phyloP scores from a whole-genome alignment of 2,329 filamentous ascomycete genomes.

The Beauveria rudraprayagi region DNA sequence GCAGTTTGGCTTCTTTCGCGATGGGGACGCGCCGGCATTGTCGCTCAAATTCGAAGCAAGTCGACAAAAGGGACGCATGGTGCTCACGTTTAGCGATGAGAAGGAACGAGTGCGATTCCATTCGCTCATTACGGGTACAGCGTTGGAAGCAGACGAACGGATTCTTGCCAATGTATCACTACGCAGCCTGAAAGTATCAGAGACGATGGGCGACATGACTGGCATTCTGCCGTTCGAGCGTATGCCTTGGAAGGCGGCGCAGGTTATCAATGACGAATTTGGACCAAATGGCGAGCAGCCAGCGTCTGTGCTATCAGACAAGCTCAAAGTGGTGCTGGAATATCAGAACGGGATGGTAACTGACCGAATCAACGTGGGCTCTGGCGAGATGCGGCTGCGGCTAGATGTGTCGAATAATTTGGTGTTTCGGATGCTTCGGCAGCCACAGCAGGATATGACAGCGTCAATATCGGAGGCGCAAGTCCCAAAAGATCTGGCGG shows the following conservation, averaged over 20 bases:
- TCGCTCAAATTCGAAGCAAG: slow-evolving; percentile 63
- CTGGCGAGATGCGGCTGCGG: slow-evolving; percentile 62
- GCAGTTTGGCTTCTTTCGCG: slow-evolving; percentile 68
- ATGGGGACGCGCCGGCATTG: slow-evolving; percentile 60
- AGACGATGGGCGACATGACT: slow-evolving; percentile 42
- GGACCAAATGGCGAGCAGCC: slow-evolving; percentile 50
- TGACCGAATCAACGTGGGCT: slow-evolving; percentile 74
- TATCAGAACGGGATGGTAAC: slow-evolving; percentile 71
- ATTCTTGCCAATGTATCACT: slow-evolving; percentile 64
- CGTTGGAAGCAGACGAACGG: slow-evolving; percentile 58
- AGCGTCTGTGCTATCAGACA: slow-evolving; percentile 67
- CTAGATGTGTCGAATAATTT: slow-evolving; percentile 55
- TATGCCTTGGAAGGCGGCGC: slow-evolving; percentile 57
- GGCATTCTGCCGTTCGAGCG: slow-evolving; percentile 42
- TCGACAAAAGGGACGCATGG: slow-evolving; percentile 59
- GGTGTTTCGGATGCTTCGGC: slow-evolving; percentile 59
- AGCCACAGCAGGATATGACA: slow-evolving; percentile 69
- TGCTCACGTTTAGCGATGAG: slow-evolving; percentile 69
- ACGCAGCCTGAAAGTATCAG: slow-evolving; percentile 53
- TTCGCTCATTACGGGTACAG: slow-evolving; percentile 63
- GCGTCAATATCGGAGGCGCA: slow-evolving; percentile 65
- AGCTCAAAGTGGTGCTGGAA: slow-evolving; percentile 65
- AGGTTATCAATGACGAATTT: slow-evolving; percentile 65
- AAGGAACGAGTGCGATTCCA: slow-evolving; percentile 65
- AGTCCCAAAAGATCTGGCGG: slow-evolving; percentile 51